These are phyloP conservation scores for Eugenia klotzschiana DNA, from an alignment of 441 rosid species.

Conservation along the genomic window DNA sequence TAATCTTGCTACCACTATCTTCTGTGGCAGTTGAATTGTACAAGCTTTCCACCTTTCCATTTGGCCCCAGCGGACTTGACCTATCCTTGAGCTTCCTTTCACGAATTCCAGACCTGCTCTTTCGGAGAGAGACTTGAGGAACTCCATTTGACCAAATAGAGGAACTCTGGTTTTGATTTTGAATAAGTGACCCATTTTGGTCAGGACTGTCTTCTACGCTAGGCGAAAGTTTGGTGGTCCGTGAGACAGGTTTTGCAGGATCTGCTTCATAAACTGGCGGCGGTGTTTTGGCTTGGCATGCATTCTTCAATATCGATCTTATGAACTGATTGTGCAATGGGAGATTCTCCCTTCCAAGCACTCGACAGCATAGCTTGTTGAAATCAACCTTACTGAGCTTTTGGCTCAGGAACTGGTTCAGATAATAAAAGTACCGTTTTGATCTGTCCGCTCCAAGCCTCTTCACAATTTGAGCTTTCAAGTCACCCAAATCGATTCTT, in stretches of 20 bases:
- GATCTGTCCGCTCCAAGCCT: conserved; percentile 71
- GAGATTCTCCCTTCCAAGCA: conserved; percentile 81
- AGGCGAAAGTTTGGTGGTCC: conserved; percentile 23
- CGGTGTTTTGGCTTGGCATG: conserved; percentile 48
- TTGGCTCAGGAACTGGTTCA: conserved; percentile 64
- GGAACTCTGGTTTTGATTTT: conserved; percentile 37
- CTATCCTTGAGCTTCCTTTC: conserved; percentile 58
- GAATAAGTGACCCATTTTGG: conserved; percentile 29
- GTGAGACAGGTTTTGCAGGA: conserved; percentile 29
- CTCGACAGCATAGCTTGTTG: conserved; percentile 50
- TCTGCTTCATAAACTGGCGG: conserved; percentile 37
- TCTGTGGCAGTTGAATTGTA: conserved; percentile 28
- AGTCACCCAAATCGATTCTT: conserved; percentile 68
- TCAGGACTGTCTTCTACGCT: conserved; percentile 43
- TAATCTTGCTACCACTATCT: conserved; percentile 22
- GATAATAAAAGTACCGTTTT: conserved; percentile 51
- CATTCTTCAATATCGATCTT: conserved; percentile 60
- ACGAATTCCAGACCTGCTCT: conserved; percentile 47
- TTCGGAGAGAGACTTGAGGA: conserved; percentile 49
- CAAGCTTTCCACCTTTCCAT: conserved; percentile 54
- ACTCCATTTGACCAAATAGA: conserved; percentile 66
- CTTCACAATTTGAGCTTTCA: conserved; percentile 57
- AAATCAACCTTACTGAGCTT: conserved; percentile 73
- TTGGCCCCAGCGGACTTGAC: conserved; percentile 68
- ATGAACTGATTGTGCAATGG: conserved; percentile 72